Percentiles rank a stretch among this genome's conserved stretches.
These are phyloP conservation scores for Cercospora citrullina DNA, from an alignment of 2,329 filamentous ascomycete species.

Conservation along the genomic window DNA sequence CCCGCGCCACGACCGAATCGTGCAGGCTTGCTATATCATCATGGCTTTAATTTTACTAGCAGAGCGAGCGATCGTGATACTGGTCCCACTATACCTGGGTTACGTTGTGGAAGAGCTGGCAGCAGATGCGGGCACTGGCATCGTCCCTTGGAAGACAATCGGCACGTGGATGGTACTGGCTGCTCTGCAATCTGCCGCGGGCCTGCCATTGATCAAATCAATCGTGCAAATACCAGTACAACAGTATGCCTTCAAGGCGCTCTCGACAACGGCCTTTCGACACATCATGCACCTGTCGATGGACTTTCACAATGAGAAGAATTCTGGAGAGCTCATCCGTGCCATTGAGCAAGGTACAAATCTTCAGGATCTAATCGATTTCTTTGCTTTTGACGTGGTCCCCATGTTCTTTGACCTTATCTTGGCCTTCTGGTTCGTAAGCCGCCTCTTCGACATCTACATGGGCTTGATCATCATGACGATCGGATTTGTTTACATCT, in stretches of 20 bases:
- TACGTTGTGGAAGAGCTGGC: slow-evolving; percentile 71
- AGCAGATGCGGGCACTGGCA: slow-evolving; percentile 47
- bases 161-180: slow-evolving; percentile 52
- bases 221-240: slow-evolving; percentile 58
- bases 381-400: slow-evolving; percentile 58
- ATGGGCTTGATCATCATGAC: slow-evolving; percentile 54
- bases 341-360: slow-evolving; percentile 64
- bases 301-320: slow-evolving; percentile 68
- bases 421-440: slow-evolving; percentile 62
- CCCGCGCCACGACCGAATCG: slow-evolving; percentile 64
- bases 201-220: slow-evolving; percentile 52
- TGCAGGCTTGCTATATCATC: slow-evolving; percentile 68
- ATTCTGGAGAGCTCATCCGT: slow-evolving; percentile 64
- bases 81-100: slow-evolving; percentile 79
- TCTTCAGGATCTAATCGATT: slow-evolving; percentile 60
- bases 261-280: slow-evolving; percentile 63
- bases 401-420: slow-evolving; percentile 64
- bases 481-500: slow-evolving; percentile 55
- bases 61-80: slow-evolving; percentile 70
- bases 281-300: slow-evolving; percentile 70
- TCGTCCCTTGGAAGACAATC: slow-evolving; percentile 56
- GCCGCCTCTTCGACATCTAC: slow-evolving; percentile 62
- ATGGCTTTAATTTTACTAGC: slow-evolving; percentile 68
- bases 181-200: slow-evolving; percentile 54
- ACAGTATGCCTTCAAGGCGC: slow-evolving; percentile 58